A percentile compares a stretch with the other conserved stretches of the same genome.
Evolutionary conservation across 2,329 filamentous ascomycete genomes (phyloP).

Genomic region (Trichoderma koningii): DNA sequence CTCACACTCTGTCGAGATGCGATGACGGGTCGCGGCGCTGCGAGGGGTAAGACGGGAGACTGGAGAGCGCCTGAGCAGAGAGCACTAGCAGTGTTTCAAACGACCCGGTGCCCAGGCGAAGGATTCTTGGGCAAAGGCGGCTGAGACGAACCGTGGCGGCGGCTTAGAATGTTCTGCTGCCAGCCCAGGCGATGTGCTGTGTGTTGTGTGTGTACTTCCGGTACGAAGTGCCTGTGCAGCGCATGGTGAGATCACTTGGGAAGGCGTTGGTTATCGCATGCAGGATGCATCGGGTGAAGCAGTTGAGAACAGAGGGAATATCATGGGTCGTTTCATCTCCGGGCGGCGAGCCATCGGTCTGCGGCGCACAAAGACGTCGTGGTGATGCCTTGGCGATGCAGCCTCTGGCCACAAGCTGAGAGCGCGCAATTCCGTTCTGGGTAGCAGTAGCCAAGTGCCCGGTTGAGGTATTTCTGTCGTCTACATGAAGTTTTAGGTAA

Average conservation of each 20-base stretch:
- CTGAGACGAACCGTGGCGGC: constrained; percentile 4
- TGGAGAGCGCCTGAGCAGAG: neutral
- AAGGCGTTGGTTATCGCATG: too few species aligned
- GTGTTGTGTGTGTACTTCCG: too few species aligned
- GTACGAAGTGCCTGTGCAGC: too few species aligned
- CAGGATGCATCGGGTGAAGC: neutral
- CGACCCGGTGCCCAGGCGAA: neutral
- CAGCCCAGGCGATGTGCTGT: too few species aligned
- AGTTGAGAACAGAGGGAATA: neutral
- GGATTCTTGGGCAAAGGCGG: constrained; percentile 8
- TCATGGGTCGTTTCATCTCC: neutral
- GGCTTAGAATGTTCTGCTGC: neutral
- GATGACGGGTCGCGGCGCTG: constrained; percentile 19
- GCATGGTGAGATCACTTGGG: neutral
- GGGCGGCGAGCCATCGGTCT: constrained; percentile 7
- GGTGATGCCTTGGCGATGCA: constrained; percentile 2
- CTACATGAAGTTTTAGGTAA: too few species aligned
- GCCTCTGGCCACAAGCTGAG: neutral
- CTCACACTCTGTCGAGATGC: constrained; percentile 16
- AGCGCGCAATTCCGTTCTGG: neutral
- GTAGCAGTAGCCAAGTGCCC: neutral
- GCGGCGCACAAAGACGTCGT: neutral
- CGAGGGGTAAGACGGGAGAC: constrained; percentile 16
- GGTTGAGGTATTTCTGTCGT: neutral
- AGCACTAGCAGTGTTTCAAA: neutral